These are phyloP conservation scores for Trichoderma lentiforme DNA, from an alignment of 2,329 filamentous ascomycete species.

Conservation along the genomic window DNA sequence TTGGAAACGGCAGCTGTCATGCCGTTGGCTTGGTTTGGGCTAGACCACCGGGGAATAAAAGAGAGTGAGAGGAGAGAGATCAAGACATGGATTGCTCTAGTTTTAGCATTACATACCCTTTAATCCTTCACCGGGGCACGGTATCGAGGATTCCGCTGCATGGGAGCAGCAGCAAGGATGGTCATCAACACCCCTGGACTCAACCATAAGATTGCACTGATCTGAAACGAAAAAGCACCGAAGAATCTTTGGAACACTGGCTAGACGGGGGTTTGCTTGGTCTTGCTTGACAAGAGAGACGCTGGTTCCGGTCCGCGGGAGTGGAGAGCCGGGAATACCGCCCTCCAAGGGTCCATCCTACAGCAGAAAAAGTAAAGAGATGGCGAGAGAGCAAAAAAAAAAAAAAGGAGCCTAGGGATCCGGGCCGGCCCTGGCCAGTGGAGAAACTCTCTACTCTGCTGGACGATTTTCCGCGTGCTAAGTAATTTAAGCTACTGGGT, in stretches of 20 bases:
- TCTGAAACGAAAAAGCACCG: constrained; percentile 16
- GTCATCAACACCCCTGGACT: not conserved
- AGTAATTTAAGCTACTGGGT: constrained; percentile 12
- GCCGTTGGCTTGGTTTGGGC: not conserved
- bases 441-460: not conserved
- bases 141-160: not conserved
- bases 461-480: not conserved
- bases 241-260: not conserved
- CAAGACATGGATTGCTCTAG: not conserved
- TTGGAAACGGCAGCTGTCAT: not conserved
- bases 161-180: not conserved
- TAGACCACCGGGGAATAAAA: not conserved
- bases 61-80: not conserved
- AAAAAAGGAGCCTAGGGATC: not conserved
- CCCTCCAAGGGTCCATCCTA: not conserved
- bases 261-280: not conserved
- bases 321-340: not conserved
- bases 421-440: constrained; percentile 12
- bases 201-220: not conserved
- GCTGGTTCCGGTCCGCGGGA: not conserved
- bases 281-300: not conserved
- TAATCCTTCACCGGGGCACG: constrained; percentile 6
- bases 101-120: not conserved
- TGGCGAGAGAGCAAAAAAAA: not conserved
- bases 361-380: not conserved